Evolutionary conservation across 352 stramenopile genomes (phyloP), one percentile per base, ranked within the genome.

Genomic region (Pythium inflatum): DNA sequence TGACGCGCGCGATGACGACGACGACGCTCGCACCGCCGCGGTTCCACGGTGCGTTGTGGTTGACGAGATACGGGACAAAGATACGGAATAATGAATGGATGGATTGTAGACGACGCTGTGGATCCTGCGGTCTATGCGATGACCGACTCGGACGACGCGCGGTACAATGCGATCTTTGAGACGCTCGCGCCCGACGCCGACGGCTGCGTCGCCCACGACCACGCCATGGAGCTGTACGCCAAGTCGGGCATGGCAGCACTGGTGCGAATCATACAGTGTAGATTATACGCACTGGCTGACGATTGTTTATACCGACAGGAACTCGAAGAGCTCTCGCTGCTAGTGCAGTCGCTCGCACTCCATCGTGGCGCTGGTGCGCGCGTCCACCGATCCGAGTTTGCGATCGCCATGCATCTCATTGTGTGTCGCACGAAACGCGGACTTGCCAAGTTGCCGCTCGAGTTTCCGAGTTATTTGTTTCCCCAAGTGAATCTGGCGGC

Each of bases 321-420:
- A 28, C 64, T 78, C 11, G 55, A 68, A 8, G 66, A 75, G 41
- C 33, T 78, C n/a, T 31, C 68, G 41, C 14, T 66, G 36, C 31
- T 73, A 24, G 68, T 79, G 56, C 69, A 79, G 61, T 57, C 63
- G 61, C 58, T 76, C n/a, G 56, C 63, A 36, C 55, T 76, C 14
- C 51, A 71, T 9, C 20, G n/a, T 13, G 49, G 63, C 56, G 41
- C 41, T 6, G 27, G 28, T 40, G 20, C 24, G 24, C 41, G 43
- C 27, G 55, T 70, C 30, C 53, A 68, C 20, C 54, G 63, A 13
- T n/a, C 28, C 34, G 70, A 76, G 49, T 82, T 82, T 43, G 62
- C 65, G 7, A 63, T 80, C 22, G 62, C 63, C 16, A 82, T 82
- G 76, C 76, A 82, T n/a, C 66, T 82, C 22, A 80, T 82, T 18